Evolutionary conservation across 345 rosid genomes (phyloP), one percentile per base, ranked within the genome.

Genomic region (Turnera subulata): DNA sequence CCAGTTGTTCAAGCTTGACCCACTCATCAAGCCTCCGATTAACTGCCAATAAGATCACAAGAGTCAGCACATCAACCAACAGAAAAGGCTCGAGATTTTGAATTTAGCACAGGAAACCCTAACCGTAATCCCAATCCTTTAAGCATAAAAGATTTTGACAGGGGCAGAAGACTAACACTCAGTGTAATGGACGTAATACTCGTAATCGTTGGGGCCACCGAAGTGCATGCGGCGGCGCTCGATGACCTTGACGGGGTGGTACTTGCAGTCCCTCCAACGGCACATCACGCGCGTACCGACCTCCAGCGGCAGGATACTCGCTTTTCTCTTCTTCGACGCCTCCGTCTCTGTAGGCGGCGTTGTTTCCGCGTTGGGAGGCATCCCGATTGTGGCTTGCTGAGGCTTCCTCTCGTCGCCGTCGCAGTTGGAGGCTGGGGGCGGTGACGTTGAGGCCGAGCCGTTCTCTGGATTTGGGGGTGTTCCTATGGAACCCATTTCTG

Each of bases 1-100:
- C 93, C 29, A 92, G 80, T 51, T 89, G 98, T 33, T 92, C 98
- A 67, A 86, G 88, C 55, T 89, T 91, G 69, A 81, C 94, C 98
- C 98, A 92, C 55, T 92, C 98, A 72, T 92, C 98, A 16, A 92
- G 85, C 79, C 98, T 86, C 82, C 98, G 77, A 71, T 92, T 92
- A 73, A 92, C 98, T 92, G 77, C 55, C 45, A 53, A 20, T 55
- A 11, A 45, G 22, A n/a, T 1, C 45, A 23, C 29, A 15, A 24
- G 48, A 23, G 23, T 2, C 25, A 18, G 48, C 46, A 7, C 45
- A 42, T 19, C 20, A 49, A 19, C 12, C 11, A 10, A 21, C 49
- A 46, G 21, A 21, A 19, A 8, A 6, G 10, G 15, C 22, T n/a
- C 21, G 25, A 49, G n/a, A n/a, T n/a, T n/a, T 49, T 29, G 25